Evolutionary conservation across 2,329 filamentous ascomycete species (phyloP), one percentile per base, ranked within the genome.

Genomic region (Cladophialophora exuberans): DNA sequence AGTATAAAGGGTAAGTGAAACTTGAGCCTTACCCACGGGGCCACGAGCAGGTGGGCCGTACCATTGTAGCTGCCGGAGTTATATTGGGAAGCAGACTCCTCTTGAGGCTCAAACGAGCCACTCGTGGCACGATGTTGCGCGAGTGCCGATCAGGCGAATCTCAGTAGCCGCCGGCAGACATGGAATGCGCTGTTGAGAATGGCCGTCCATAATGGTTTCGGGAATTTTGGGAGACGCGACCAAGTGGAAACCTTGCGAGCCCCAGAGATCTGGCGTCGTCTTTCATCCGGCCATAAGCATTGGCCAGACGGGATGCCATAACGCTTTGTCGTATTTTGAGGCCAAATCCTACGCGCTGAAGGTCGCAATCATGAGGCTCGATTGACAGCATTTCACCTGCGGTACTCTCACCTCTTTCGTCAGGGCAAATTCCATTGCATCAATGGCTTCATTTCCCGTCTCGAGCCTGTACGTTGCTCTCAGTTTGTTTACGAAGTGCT

Each of bases 111-210:
- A 57, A 52, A 36, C 54, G 54, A 46, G 26, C 58, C 58, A 61
- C 39, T 61, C 15, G 30, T 15, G 31, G 13, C 41, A 49, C 22
- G 22, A 7, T 11, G n/a, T 33, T n/a, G 17, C 36, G 58, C 55
- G 52, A 55, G 45, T 61, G 54, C 55, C 49, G 46, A 55, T 47
- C 26, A 55, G 46, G 43, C 52, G 51, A 56, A 58, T 58, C 36
- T 58, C 47, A 54, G 36, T 61, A 61, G 48, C 58, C 58, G 58
- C 58, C 46, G 51, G 45, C 28, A 46, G 54, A 35, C 48, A 56
- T 38, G 43, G 54, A 47, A 18, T 42, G 28, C 26, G 23, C n/a
- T 13, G 44, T 42, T 44, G 36, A 31, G 39, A 23, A 43, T 22
- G 23, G 42, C 42, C 33, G 13, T 11, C 26, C n/a, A 56, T n/a